Percentiles rank a stretch among this genome's conserved stretches.
These are phyloP conservation scores for Exserohilum rostratum DNA, from an alignment of 2,329 filamentous ascomycete genomes.

Conservation along the genomic window DNA sequence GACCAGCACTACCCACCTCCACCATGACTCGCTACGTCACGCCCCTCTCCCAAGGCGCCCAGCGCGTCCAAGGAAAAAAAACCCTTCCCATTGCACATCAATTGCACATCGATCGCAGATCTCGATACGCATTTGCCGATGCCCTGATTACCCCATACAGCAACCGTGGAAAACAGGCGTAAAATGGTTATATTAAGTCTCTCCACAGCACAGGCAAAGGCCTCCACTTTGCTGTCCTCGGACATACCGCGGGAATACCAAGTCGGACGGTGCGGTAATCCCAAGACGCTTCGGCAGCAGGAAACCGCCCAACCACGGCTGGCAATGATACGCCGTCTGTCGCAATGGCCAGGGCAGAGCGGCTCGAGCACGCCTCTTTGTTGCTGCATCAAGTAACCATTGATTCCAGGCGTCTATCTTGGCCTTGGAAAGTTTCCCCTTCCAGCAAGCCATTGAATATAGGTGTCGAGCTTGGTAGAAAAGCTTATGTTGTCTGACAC, in stretches of 20 bases:
- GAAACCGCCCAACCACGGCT: neutral
- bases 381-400: conserved; percentile 12
- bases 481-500: conserved; percentile 1
- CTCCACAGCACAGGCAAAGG: neutral
- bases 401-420: conserved; percentile 11
- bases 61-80: neutral
- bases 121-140: neutral
- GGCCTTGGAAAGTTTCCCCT: conserved; percentile 5
- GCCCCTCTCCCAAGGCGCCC: neutral
- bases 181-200: conserved; percentile 14
- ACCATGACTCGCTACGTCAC: neutral
- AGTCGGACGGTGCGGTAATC: neutral
- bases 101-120: neutral
- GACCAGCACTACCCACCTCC: too few species aligned
- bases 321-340: conserved; percentile 2
- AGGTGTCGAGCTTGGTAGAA: conserved; percentile 11
- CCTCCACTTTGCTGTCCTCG: neutral
- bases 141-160: conserved; percentile 14
- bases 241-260: conserved; percentile 9
- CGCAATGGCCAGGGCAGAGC: neutral
- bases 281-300: neutral
- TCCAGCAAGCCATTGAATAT: conserved; percentile 6
- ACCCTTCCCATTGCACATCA: neutral
- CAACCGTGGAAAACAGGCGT: conserved; percentile 19
- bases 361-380: neutral